Conservation (phyloP, 1,139 yeast species). For the Pichia terricola region DNA sequence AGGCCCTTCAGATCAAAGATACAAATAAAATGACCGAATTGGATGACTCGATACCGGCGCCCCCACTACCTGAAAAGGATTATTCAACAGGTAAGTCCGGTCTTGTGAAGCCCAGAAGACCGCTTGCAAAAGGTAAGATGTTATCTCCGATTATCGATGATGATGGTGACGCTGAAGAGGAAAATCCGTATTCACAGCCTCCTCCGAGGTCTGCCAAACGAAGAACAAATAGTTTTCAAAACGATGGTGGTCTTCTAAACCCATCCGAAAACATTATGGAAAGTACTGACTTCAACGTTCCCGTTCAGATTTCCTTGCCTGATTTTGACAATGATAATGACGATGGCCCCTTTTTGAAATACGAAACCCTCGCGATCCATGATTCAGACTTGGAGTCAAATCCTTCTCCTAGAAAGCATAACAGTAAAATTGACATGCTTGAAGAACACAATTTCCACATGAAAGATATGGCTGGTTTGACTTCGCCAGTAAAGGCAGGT, state of each 20-base stretch:
- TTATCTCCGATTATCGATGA: background rate
- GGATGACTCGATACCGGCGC: constrained; percentile 5
- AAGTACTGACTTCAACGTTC: background rate
- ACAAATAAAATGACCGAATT: background rate
- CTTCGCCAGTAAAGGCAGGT: too few species aligned
- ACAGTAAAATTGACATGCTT: background rate
- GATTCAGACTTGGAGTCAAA: constrained; percentile 1
- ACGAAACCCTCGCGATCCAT: constrained; percentile 4
- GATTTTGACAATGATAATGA: constrained; percentile 5
- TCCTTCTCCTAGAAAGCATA: background rate
- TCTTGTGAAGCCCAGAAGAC: constrained; percentile 8
- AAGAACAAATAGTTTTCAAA: background rate
- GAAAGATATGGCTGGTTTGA: background rate
- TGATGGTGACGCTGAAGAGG: too few species aligned
- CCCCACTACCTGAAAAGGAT: constrained; percentile 17
- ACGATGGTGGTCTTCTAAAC: background rate
- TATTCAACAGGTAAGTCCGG: constrained; percentile 7
- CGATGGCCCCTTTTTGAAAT: constrained; percentile 1
- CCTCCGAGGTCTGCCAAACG: constrained; percentile 9
- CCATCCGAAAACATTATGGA: background rate
- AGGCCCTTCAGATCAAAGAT: constrained; percentile 9
- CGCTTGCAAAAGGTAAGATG: constrained; percentile 1
- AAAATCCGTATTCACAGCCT: background rate
- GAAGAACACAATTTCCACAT: background rate
- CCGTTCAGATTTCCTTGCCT: constrained; percentile 1